Evolutionary conservation across 176 grass and related monocot species (phyloP), one percentile per base, ranked within the genome.

Genomic region (Avena insularis): DNA sequence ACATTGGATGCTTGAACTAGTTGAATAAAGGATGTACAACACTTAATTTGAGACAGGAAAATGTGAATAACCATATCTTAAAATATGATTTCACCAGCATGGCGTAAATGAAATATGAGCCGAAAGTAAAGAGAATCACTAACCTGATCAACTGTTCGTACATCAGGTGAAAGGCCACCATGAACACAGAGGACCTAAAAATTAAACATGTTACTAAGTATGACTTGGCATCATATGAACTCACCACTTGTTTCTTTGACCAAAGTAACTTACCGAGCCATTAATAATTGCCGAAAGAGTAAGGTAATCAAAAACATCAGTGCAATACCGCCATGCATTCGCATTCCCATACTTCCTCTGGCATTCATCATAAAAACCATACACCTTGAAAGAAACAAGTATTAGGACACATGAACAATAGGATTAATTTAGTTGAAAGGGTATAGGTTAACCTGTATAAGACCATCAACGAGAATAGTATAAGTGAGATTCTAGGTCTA

Each of bases 331-430:
- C 97, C 97, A 99, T 27, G 97, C 97, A 91, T 99, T 99, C 20
- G 97, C 97, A 88, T 99, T 99, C 60, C 97, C 97, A 73, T 99
- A 99, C 81, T 99, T 99, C 73, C 97, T 97, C 75, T 99, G 97
- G 79, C 97, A 99, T 69, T 99, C 97, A 31, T 99, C 97, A 77
- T 99, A 99, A 90, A 99, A 99, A 63, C 97, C 97, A 87, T 99
- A 99, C 1, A 99, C 97, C 97, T 99, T 11, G 56, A 58, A 59
- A 36, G 21, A 70, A 53, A 86, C 0, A 82, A 33, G 53, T 16
- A 75, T 86, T 64, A 83, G 84, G 20, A 33, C 55, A 50, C 19
- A 25, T 27, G 23, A 17, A 78, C 70, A 2, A 82, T 8, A 89
- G 50, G 56, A 12, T 69, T 46, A 9, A 55, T 65, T 54, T 19